Conservation (phyloP, 345 rosid species). For the Noccaea bulbosa region DNA sequence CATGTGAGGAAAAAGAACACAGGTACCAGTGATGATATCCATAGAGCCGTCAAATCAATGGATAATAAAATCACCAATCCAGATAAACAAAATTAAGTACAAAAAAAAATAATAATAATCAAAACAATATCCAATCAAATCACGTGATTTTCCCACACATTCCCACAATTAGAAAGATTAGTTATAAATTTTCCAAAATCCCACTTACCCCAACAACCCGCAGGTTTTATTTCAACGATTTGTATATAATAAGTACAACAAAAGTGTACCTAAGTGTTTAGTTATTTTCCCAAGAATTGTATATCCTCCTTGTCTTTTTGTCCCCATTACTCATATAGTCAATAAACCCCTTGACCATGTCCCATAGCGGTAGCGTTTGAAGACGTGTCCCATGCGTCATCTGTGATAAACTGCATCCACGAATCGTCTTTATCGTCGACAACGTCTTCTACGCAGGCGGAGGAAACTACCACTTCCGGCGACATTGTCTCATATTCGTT, state of each 20-base stretch:
- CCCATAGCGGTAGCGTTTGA: constrained; percentile 47
- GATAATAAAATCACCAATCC: constrained; percentile 25
- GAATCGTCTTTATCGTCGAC: constrained; percentile 91
- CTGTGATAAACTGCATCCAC: constrained; percentile 98
- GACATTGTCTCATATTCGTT: constrained; percentile 65
- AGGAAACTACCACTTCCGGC: constrained; percentile 66
- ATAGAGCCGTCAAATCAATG: constrained; percentile 35
- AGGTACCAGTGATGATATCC: constrained; percentile 19
- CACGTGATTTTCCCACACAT: constrained; percentile 28
- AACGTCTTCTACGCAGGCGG: constrained; percentile 61
- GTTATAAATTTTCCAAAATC: constrained; percentile 23
- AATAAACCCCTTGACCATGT: constrained; percentile 47
- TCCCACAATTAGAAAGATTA: constrained; percentile 36
- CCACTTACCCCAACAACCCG: constrained; percentile 24
- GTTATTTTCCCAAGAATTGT: constrained; percentile 18
- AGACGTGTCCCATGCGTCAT: constrained; percentile 77
- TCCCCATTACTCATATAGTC: constrained; percentile 4
- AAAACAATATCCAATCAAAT: constrained; percentile 35
- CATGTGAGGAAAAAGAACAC: constrained; percentile 41
- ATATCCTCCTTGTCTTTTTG: not conserved
- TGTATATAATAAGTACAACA: constrained; percentile 34
- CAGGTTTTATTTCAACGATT: constrained; percentile 38
- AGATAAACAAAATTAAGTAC: not conserved
- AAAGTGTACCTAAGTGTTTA: constrained; percentile 37
- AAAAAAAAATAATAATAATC: too few species aligned